Conservation (phyloP, 345 rosid species). For the Eutrema heterophyllum region DNA sequence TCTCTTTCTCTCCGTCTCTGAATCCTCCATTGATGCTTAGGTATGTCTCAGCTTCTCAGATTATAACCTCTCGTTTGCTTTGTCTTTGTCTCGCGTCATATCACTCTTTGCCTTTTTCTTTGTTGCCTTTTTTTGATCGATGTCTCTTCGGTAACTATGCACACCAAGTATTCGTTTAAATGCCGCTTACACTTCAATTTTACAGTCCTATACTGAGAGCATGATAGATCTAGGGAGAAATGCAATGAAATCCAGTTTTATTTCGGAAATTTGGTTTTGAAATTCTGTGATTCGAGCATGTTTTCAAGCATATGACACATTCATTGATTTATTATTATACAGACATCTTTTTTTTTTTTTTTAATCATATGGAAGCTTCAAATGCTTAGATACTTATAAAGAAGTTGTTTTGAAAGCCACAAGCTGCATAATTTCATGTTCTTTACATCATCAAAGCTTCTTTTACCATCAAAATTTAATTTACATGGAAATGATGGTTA, state of each 20-base stretch:
- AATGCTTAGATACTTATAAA: neutral
- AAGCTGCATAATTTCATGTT: slow-evolving; percentile 1
- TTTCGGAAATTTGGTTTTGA: neutral
- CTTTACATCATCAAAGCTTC: slow-evolving; percentile 32
- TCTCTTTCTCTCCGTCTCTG: neutral
- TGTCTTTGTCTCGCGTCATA: neutral
- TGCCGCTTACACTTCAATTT: slow-evolving; percentile 3
- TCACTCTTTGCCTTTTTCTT: neutral
- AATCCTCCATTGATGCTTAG: slow-evolving; percentile 21
- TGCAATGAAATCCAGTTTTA: neutral
- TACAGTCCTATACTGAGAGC: neutral
- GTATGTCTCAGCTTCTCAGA: slow-evolving; percentile 3
- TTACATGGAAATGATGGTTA: slow-evolving; percentile 31
- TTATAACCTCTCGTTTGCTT: neutral
- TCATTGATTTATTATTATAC: neutral
- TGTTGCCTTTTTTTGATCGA: neutral
- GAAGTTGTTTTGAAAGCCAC: neutral
- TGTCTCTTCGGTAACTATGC: slow-evolving; percentile 11
- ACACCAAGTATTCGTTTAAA: slow-evolving; percentile 15
- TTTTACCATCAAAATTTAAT: slow-evolving; percentile 33
- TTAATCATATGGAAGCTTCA: neutral
- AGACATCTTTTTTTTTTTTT: neutral
- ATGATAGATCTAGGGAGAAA: neutral
- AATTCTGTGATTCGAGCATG: neutral
- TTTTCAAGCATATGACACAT: neutral